Conservation (phyloP, 2,329 filamentous ascomycete genomes). For the Myrmaecium sp. region DNA sequence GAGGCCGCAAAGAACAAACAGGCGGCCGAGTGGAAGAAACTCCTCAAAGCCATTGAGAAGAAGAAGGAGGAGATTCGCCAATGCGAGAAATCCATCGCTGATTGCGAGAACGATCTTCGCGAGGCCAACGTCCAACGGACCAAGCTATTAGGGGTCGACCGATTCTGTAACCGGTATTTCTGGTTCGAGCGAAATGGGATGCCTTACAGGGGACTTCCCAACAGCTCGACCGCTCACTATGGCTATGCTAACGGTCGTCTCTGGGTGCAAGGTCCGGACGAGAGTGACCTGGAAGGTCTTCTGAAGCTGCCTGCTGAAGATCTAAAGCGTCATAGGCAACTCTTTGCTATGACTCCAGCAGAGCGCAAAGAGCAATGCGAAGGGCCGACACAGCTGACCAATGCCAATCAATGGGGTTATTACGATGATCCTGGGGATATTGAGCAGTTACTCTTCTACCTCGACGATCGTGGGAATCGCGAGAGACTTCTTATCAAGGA, state of each 20-base stretch:
- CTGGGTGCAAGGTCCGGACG: conserved; percentile 91
- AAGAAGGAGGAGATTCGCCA: conserved; percentile 65
- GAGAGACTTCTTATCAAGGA: conserved; percentile 83
- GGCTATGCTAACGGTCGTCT: conserved; percentile 87
- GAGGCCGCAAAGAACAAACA: conserved; percentile 49
- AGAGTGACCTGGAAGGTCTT: conserved; percentile 71
- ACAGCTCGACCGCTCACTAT: conserved; percentile 72
- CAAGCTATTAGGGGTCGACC: conserved; percentile 76
- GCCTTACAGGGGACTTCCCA: conserved; percentile 79
- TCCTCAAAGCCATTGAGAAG: conserved; percentile 77
- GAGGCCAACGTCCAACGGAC: conserved; percentile 89
- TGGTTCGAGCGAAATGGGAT: conserved; percentile 99
- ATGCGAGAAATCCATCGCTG: conserved; percentile 70
- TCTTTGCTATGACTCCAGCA: conserved; percentile 66
- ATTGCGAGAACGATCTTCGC: conserved; percentile 78
- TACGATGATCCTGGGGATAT: conserved; percentile 66
- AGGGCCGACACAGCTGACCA: conserved; percentile 59
- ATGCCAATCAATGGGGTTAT: conserved; percentile 77
- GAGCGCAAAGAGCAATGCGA: conserved; percentile 80
- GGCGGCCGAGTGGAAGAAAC: conserved; percentile 74
- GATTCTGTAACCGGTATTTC: conserved; percentile 97
- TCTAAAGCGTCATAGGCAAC: conserved; percentile 25
- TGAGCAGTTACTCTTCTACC: conserved; percentile 67
- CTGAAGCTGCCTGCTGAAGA: conserved; percentile 68
- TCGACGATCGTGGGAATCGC: conserved; percentile 72